A percentile compares a stretch with the other conserved stretches of the same genome.
Conservation (phyloP, 2,329 filamentous ascomycete species). For the Ascochyta lentis region DNA sequence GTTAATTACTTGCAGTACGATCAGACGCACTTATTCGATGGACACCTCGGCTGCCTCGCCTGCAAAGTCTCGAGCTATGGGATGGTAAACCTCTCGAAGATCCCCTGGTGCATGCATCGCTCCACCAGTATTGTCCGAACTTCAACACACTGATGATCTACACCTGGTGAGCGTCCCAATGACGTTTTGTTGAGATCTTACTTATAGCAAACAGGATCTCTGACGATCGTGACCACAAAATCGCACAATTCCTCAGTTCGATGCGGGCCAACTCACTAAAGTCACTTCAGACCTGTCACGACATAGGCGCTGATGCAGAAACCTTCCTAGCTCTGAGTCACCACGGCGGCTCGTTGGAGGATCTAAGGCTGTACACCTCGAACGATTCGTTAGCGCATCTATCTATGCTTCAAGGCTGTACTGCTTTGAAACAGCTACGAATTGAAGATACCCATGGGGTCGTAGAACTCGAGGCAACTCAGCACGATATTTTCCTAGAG, state of each 20-base stretch:
- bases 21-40: slow-evolving; percentile 62
- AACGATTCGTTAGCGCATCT: slow-evolving; percentile 59
- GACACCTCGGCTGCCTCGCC: slow-evolving; percentile 63
- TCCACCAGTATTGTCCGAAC: slow-evolving; percentile 65
- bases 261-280: slow-evolving; percentile 64
- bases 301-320: slow-evolving; percentile 60
- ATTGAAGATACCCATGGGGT: slow-evolving; percentile 55
- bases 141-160: slow-evolving; percentile 68
- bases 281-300: slow-evolving; percentile 65
- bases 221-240: slow-evolving; percentile 61
- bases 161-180: slow-evolving; percentile 48
- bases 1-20: slow-evolving; percentile 51
- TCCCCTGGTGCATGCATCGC: slow-evolving; percentile 59
- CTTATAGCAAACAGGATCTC: slow-evolving; percentile 38
- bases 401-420: slow-evolving; percentile 57
- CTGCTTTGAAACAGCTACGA: slow-evolving; percentile 56
- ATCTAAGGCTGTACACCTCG: slow-evolving; percentile 60
- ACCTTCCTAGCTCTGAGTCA: slow-evolving; percentile 62
- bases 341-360: slow-evolving; percentile 62
- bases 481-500: slow-evolving; percentile 60
- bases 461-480: slow-evolving; percentile 57
- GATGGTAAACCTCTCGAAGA: slow-evolving; percentile 66
- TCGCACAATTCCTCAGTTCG: slow-evolving; percentile 64
- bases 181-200: not conserved
- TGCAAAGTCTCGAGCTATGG: slow-evolving; percentile 66